phyloP scores from a whole-genome alignment of 2,329 filamentous ascomycete genomes.

The Hymenoscyphus fraxineus region DNA sequence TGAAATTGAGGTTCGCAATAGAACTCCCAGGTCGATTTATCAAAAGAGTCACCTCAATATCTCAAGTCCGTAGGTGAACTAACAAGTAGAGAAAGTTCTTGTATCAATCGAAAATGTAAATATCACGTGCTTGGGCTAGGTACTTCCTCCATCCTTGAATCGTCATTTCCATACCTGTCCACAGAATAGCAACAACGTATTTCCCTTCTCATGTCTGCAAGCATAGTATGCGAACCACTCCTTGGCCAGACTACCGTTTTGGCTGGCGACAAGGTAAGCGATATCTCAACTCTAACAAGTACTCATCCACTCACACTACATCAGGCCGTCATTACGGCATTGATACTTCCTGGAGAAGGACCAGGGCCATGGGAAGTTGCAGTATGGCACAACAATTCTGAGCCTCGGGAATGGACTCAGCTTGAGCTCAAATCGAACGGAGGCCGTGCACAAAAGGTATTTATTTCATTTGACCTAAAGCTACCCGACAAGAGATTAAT shows the following conservation, averaged over 20 bases:
- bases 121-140: background rate
- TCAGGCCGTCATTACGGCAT: constrained; percentile 1
- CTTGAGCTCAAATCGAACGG: background rate
- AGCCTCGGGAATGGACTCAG: constrained; percentile 6
- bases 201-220: background rate
- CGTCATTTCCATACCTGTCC: background rate
- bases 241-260: constrained; percentile 1
- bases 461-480: background rate
- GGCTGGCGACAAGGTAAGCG: background rate
- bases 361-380: constrained; percentile 7
- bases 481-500: background rate
- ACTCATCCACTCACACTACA: background rate
- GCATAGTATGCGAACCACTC: background rate
- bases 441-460: constrained; percentile 3
- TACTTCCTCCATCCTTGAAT: too few relatives aligned
- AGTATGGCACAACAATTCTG: constrained; percentile 11
- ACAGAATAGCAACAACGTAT: background rate
- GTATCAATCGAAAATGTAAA: background rate
- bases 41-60: too few relatives aligned
- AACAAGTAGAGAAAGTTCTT: background rate
- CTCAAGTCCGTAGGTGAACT: too few relatives aligned
- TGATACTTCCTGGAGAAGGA: background rate
- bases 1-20: too few relatives aligned
- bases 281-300: background rate
- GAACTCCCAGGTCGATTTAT: too few relatives aligned